These are phyloP conservation scores for Protomyces lactucae-debilis DNA, from an alignment of 1,139 yeast species.

Conservation along the genomic window DNA sequence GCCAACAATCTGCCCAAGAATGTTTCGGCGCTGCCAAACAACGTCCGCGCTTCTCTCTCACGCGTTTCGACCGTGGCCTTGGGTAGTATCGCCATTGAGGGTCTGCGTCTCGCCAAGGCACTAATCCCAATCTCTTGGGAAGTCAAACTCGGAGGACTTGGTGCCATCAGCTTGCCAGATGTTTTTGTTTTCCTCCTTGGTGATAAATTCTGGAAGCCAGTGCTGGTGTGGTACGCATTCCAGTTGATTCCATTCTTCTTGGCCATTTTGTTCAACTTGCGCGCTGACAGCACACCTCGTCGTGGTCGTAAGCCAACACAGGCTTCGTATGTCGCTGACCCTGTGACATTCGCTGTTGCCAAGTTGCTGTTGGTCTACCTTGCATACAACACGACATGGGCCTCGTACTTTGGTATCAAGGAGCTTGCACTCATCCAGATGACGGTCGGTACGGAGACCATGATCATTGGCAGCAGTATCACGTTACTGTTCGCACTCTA, in stretches of 20 bases:
- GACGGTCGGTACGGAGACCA: constrained; percentile 20
- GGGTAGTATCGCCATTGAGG: constrained; percentile 20
- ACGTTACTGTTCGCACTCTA: constrained; percentile 26
- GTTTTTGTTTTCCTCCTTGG: constrained; percentile 25
- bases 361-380: constrained; percentile 25
- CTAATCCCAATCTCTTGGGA: constrained; percentile 25
- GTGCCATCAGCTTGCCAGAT: constrained; percentile 22
- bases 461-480: constrained; percentile 21
- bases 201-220: constrained; percentile 26
- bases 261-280: constrained; percentile 23
- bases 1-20: constrained; percentile 6
- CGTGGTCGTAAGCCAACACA: constrained; percentile 7
- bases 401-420: constrained; percentile 1
- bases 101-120: constrained; percentile 15
- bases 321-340: constrained; percentile 17
- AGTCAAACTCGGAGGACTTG: constrained; percentile 21
- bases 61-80: constrained; percentile 19
- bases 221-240: constrained; percentile 22
- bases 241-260: constrained; percentile 20
- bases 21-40: constrained; percentile 5
- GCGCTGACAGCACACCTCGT: constrained; percentile 8
- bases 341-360: constrained; percentile 26
- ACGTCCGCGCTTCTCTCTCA: constrained; percentile 10
- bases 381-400: constrained; percentile 20
- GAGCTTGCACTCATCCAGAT: constrained; percentile 15